Percentiles rank a stretch among this genome's conserved stretches.
These are phyloP conservation scores for Solanum bulbocastanum DNA, from an alignment of 257 asterid genomes.

Conservation along the genomic window DNA sequence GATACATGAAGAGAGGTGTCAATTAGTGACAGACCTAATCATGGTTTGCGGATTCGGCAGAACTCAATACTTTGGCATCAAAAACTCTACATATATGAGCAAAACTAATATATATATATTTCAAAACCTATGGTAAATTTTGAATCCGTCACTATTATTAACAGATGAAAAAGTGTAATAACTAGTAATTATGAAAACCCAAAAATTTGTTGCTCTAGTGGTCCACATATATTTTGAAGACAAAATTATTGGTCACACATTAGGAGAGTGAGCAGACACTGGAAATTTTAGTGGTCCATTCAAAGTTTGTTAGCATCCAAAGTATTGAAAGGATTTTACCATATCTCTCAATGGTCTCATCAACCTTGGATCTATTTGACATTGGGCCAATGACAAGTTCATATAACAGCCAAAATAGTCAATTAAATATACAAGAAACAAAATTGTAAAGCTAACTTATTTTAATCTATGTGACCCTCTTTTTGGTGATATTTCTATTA, in stretches of 20 bases:
- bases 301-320: neutral
- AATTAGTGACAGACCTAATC: neutral
- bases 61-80: neutral
- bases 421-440: neutral
- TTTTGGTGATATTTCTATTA: neutral
- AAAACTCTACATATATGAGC: too few relatives aligned
- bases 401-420: neutral
- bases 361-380: neutral
- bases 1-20: neutral
- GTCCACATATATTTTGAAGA: neutral
- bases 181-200: neutral
- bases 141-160: neutral
- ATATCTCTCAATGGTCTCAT: neutral
- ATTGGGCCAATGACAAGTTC: neutral
- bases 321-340: neutral
- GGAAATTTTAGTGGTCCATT: neutral
- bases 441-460: neutral
- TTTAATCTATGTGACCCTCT: neutral
- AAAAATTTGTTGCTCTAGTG: neutral
- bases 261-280: neutral
- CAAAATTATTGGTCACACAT: neutral
- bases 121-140: neutral
- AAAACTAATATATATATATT: too few relatives aligned
- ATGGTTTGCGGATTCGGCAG: neutral
- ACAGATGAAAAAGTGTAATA: neutral